Evolutionary conservation across 108 stramenopile species (phyloP).

Genomic region (Nitzschia putrida): DNA sequence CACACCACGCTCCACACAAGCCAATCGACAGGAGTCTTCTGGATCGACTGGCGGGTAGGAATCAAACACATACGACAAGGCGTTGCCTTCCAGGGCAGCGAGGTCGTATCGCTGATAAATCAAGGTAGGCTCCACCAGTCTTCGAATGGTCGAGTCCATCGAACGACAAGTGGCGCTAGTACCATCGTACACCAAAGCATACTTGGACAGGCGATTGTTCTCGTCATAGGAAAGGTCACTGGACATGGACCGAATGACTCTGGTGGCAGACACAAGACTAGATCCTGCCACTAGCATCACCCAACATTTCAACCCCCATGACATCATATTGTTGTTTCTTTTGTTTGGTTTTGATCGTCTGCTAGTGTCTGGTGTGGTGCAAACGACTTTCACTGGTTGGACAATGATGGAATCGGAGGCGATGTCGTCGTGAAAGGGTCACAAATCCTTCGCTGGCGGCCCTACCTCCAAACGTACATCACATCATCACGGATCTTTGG

Average conservation of each 20-base stretch:
- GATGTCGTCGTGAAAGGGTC: not conserved
- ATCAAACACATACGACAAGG: constrained; percentile 23
- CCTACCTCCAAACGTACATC: not conserved
- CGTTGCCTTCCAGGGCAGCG: constrained; percentile 20
- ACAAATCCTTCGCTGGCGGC: not conserved
- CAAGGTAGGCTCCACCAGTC: not conserved
- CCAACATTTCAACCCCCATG: not conserved
- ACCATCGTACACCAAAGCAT: constrained; percentile 23
- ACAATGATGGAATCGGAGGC: not conserved
- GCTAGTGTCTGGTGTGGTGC: not conserved
- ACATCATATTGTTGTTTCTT: not conserved
- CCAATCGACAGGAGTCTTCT: constrained; percentile 15
- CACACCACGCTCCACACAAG: constrained; percentile 41
- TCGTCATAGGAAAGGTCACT: constrained; percentile 18
- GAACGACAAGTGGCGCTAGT: constrained; percentile 4
- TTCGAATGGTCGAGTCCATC: not conserved
- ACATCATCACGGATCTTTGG: no score
- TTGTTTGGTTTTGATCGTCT: not conserved
- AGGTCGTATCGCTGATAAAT: not conserved
- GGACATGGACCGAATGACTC: constrained; percentile 18
- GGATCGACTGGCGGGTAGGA: not conserved
- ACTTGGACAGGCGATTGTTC: constrained; percentile 14
- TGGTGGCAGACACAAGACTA: not conserved
- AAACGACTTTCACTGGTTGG: no score
- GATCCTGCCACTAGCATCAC: not conserved